Evolutionary conservation across 148 eudicot genomes (phyloP).

Genomic region (Rhododendron ferrugineum): DNA sequence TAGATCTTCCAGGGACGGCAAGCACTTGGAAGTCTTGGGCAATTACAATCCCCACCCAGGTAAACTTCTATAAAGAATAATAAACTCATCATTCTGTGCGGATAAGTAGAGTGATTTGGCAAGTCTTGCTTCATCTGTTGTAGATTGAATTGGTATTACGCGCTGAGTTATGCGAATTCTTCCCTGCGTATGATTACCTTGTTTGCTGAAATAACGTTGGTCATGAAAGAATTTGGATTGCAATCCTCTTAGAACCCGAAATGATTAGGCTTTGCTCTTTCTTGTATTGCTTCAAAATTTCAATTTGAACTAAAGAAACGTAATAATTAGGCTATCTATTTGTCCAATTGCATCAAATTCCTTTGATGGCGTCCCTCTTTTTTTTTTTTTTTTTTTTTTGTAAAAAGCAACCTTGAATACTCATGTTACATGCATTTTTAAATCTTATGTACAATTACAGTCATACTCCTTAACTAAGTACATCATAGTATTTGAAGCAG

Average conservation of each 20-base stretch:
- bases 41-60: slow-evolving; percentile 94
- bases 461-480: too few species aligned
- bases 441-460: too few species aligned
- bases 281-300: neutral
- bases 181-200: neutral
- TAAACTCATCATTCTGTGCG: neutral
- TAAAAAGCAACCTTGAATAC: neutral
- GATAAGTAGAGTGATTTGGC: neutral
- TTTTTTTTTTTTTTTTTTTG: too few species aligned
- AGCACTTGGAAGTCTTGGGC: slow-evolving; percentile 87
- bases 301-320: neutral
- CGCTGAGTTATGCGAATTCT: neutral
- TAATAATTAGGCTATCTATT: neutral
- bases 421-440: too few species aligned
- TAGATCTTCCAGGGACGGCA: slow-evolving; percentile 91
- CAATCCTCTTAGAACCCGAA: neutral
- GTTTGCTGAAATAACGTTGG: neutral
- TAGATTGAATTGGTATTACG: neutral
- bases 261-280: neutral
- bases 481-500: too few species aligned
- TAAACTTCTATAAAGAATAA: slow-evolving; percentile 1
- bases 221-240: neutral
- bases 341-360: neutral
- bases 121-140: neutral
- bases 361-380: neutral